These are phyloP conservation scores for Gastrolobium bilobum DNA, from an alignment of 306 rosid genomes.

Conservation along the genomic window DNA sequence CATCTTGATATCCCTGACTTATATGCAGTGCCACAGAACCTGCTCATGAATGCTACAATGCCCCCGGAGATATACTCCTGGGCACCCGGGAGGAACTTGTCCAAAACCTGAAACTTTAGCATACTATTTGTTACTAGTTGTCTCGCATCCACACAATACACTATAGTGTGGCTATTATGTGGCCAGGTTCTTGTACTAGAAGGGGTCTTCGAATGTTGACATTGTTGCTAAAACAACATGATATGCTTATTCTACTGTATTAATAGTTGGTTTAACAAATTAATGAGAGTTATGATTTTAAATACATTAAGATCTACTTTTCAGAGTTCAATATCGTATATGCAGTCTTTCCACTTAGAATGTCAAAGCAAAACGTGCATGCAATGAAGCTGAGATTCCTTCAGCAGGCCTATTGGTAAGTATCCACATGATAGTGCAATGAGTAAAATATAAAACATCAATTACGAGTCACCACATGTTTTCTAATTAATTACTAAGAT, in stretches of 20 bases:
- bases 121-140: conserved; percentile 28
- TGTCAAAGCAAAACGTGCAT: conserved; percentile 35
- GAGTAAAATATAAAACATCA: not conserved
- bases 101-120: conserved; percentile 62
- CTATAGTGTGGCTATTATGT: conserved; percentile 36
- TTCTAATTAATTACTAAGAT: conserved; percentile 2
- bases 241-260: conserved; percentile 45
- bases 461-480: not conserved
- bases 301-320: conserved; percentile 23
- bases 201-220: conserved; percentile 25
- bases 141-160: conserved; percentile 38
- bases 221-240: conserved; percentile 34
- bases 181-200: conserved; percentile 35
- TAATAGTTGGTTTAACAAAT: conserved; percentile 39
- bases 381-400: conserved; percentile 5
- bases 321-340: conserved; percentile 16
- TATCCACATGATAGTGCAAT: not conserved
- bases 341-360: conserved; percentile 8
- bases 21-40: conserved; percentile 78
- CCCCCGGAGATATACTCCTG: conserved; percentile 77
- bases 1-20: conserved; percentile 73
- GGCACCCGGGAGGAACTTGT: conserved; percentile 67
- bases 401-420: conserved; percentile 15
- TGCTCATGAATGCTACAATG: conserved; percentile 72
- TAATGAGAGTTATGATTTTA: conserved; percentile 41